Base-by-base conservation (phyloP, 1,284 basidiomycete species). In the Takashimella koratensis region DNA sequence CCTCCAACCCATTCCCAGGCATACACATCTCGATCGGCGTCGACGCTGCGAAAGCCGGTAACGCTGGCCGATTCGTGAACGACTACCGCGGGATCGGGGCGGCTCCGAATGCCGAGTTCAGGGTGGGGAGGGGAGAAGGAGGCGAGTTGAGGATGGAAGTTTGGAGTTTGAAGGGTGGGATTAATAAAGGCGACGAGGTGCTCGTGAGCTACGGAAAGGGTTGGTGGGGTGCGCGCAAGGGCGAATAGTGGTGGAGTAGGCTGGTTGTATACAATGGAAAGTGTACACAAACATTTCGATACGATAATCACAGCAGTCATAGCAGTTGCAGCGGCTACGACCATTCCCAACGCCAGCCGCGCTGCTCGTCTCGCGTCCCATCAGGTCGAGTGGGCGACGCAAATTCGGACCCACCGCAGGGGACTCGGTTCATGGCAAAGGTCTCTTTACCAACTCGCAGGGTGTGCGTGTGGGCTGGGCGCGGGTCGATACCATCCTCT, bases 151-250 rank as follows among this genome's bases (percentile, higher is more conserved):
- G 85, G 50, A 92, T 94, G 82, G 81, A 84, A 59, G 80, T 94
- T 19, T 88, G 85, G 84, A 82, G 79, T 49, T 80, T 80, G 53
- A 54, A 54, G 43, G 78, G 81, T 36, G 77, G 76, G 10, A 84
- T 96, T 49, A 82, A 78, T 59, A 91, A 88, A 68, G 88, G 89
- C 2, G 84, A 90, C 13, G 93, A 96, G 74, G 82, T 97, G 42
- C 71, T 93, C 26, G 87, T 95, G 27, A 90, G 86, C 21, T 96
- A 96, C 68, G 92, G 92, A n/a, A 93, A 93, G 67, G 81, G 82
- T n/a, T 95, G 87, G 84, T 94, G 91, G 91, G 76, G 73, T 22
- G 80, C 80, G 45, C 49, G 71, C 42, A 60, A 52, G 40, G 49
- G n/a, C n/a, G n/a, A n/a, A n/a, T n/a, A n/a, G 41, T 20, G 47